These are phyloP conservation scores for Chaetomium sp. DNA, from an alignment of 2,329 filamentous ascomycete genomes.

Conservation along the genomic window DNA sequence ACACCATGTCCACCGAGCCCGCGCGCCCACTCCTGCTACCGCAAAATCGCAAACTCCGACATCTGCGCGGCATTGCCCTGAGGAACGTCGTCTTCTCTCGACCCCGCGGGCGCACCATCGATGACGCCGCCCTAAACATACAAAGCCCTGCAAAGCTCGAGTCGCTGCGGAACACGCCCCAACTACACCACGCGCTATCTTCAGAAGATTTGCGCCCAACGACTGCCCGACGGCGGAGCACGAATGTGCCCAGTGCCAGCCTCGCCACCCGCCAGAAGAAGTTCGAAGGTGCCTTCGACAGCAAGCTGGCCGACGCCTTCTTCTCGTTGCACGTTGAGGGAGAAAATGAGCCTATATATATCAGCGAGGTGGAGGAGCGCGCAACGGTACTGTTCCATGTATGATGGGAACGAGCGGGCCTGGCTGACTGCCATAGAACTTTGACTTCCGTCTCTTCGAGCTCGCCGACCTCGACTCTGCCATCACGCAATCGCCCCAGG, in stretches of 20 bases:
- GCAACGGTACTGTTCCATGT: constrained; percentile 58
- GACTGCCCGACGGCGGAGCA: constrained; percentile 48
- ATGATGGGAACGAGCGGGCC: neutral
- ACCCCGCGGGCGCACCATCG: constrained; percentile 63
- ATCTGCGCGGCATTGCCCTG: constrained; percentile 82
- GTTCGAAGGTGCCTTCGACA: constrained; percentile 71
- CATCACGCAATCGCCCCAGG: constrained; percentile 64
- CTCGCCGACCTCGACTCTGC: constrained; percentile 63
- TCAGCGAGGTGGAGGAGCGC: constrained; percentile 78
- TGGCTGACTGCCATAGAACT: constrained; percentile 59
- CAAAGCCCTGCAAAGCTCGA: constrained; percentile 68
- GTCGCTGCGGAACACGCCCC: constrained; percentile 50
- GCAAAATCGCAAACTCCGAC: constrained; percentile 85
- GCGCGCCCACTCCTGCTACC: constrained; percentile 57
- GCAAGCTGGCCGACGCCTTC: constrained; percentile 81
- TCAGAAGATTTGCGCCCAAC: constrained; percentile 52
- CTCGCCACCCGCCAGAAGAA: constrained; percentile 67
- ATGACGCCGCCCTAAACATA: constrained; percentile 75
- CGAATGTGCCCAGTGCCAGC: constrained; percentile 50
- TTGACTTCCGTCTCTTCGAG: constrained; percentile 85
- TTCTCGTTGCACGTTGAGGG: constrained; percentile 76
- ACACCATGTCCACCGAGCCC: constrained; percentile 39
- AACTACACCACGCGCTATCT: constrained; percentile 59
- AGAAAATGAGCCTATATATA: constrained; percentile 75
- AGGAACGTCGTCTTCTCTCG: constrained; percentile 77